These are phyloP conservation scores for Sabuloglossum arenarium DNA, from an alignment of 495 filamentous ascomycete genomes.

Conservation along the genomic window DNA sequence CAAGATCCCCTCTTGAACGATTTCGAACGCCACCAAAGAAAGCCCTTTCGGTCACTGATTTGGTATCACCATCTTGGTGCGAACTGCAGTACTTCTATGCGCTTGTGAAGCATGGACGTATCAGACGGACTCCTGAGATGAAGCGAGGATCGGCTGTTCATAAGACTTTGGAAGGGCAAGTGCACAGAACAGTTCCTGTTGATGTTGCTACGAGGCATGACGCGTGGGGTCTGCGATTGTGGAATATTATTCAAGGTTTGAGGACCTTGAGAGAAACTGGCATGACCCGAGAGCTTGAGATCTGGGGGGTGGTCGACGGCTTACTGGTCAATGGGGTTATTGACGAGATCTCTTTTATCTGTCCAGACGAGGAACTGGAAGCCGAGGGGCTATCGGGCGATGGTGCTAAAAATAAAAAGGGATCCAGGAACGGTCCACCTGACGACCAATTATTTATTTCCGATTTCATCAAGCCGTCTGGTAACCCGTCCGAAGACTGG, in stretches of 20 bases:
- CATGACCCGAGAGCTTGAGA: constrained; percentile 68
- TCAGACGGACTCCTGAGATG: constrained; percentile 61
- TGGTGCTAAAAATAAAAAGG: too few species aligned
- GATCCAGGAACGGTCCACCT: neutral
- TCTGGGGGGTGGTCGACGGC: constrained; percentile 80
- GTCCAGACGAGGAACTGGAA: constrained; percentile 45
- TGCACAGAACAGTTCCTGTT: constrained; percentile 55
- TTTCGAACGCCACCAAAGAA: constrained; percentile 62
- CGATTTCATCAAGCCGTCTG: neutral
- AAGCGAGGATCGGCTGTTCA: constrained; percentile 57
- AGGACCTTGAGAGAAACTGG: constrained; percentile 56
- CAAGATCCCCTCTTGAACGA: constrained; percentile 42
- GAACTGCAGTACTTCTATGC: constrained; percentile 86
- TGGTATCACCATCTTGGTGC: constrained; percentile 83
- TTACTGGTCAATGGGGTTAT: constrained; percentile 76
- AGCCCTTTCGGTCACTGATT: constrained; percentile 73
- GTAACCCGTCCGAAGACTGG: constrained; percentile 8
- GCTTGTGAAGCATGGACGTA: constrained; percentile 54
- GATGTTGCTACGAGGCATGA: constrained; percentile 61
- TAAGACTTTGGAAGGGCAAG: constrained; percentile 62
- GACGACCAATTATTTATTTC: neutral
- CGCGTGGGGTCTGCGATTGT: constrained; percentile 58
- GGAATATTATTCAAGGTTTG: constrained; percentile 83
- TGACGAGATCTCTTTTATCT: constrained; percentile 62
- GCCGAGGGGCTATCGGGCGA: constrained; percentile 1